These are phyloP conservation scores for Pichia kudriavzevii DNA, from an alignment of 1,139 yeast genomes.

Conservation along the genomic window DNA sequence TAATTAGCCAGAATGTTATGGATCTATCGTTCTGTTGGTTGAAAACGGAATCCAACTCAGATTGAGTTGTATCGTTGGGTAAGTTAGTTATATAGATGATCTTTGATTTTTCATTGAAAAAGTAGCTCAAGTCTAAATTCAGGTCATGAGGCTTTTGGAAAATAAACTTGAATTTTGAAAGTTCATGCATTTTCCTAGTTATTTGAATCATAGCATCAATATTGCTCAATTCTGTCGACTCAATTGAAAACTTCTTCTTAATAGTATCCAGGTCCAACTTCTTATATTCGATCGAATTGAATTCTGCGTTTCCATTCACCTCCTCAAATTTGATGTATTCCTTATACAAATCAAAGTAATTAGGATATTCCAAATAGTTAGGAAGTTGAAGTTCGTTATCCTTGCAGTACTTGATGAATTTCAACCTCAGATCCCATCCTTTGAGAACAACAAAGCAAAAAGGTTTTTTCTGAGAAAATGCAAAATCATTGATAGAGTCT, in stretches of 20 bases:
- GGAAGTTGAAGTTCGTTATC: slow-evolving; percentile 72
- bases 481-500: slow-evolving; percentile 7
- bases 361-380: slow-evolving; percentile 65
- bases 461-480: slow-evolving; percentile 27
- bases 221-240: slow-evolving; percentile 26
- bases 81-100: slow-evolving; percentile 72
- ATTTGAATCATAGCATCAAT: slow-evolving; percentile 37
- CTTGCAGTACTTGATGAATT: slow-evolving; percentile 71
- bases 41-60: slow-evolving; percentile 88
- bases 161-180: slow-evolving; percentile 20
- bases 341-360: slow-evolving; percentile 64
- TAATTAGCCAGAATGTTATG: slow-evolving; percentile 82
- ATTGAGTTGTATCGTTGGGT: slow-evolving; percentile 81
- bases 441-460: slow-evolving; percentile 64
- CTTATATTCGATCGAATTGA: slow-evolving; percentile 8
- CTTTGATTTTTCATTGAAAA: slow-evolving; percentile 65
- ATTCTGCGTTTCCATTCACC: slow-evolving; percentile 16
- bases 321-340: slow-evolving; percentile 71
- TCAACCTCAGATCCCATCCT: slow-evolving; percentile 64
- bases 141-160: slow-evolving; percentile 70
- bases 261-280: slow-evolving; percentile 26
- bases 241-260: slow-evolving; percentile 3
- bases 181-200: slow-evolving; percentile 37
- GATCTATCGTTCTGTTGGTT: slow-evolving; percentile 83
- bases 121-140: slow-evolving; percentile 60